Base-by-base conservation (phyloP, 2,329 filamentous ascomycete genomes). In the Alternaria brassicicola region DNA sequence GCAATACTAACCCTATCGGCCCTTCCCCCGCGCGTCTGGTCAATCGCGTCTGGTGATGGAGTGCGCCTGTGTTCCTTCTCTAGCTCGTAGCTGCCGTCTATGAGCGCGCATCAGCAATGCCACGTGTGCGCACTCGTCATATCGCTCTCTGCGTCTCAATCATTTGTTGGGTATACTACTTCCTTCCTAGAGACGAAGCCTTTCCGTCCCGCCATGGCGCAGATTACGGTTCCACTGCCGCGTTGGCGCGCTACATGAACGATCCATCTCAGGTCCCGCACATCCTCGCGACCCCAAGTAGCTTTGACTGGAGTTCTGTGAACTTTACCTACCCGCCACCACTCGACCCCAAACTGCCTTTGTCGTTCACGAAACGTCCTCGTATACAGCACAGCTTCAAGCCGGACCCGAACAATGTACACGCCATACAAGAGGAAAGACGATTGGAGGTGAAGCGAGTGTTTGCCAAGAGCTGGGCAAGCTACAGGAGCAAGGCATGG, bases 401-500 rank as follows among this genome's bases (percentile, higher is more conserved):
- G 13, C 33, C 58, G 1, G 74, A 76, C 0, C 38, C 56, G 3
- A 57, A 33, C n/a, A 52, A 53, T 1, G 59, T 63, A 6, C 66
- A 66, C 25, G 61, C 61, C 1, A 42, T 69, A 38, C 74, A 76
- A 30, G 68, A 73, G 30, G 45, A 62, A 36, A 61, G 74, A 36
- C 62, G 69, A 13, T 35, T 56, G 17, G 64, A 69, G 26, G 72
- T 78, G 13, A 71, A 72, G 55, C 64, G 60, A 7, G 72, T 73
- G 4, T 82, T 83, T 55, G 58, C 75, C 47, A 73, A 78, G 38
- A 77, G 68, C 43, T 83, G 81, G 80, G 69, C 73, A 6, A 74
- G 76, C 46, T 83, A 83, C 65, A 76, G 72, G 51, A 59, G 74
- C 42, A 69, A 76, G 53, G 81, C 81, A 26, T 83, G 80, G 80